Conservation (phyloP, 169 alveolate species). For the Cryptosporidium xiaoi region DNA sequence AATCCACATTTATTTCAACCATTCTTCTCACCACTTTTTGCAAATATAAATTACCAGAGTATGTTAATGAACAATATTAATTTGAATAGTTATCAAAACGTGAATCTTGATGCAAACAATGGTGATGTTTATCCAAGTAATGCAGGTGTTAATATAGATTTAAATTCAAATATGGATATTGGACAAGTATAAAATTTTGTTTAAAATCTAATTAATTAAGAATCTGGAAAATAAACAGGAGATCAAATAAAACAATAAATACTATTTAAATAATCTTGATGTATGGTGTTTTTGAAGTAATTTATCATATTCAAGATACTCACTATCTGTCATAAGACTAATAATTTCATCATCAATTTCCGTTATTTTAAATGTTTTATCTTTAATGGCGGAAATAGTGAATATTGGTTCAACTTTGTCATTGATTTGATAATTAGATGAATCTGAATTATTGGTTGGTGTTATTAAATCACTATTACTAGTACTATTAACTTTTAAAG, state of each 20-base stretch:
- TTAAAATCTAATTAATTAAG: background rate
- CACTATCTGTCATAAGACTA: constrained; percentile 60
- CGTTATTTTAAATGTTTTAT: constrained; percentile 30
- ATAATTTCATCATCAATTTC: constrained; percentile 63
- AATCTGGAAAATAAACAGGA: background rate
- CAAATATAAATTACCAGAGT: too few relatives aligned
- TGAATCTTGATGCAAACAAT: too few relatives aligned
- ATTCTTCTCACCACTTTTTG: too few relatives aligned
- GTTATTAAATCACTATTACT: background rate
- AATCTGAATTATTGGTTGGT: background rate
- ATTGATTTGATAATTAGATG: background rate
- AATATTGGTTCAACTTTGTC: constrained; percentile 44
- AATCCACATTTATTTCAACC: too few relatives aligned
- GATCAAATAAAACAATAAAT: background rate
- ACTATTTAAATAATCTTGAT: constrained; percentile 37
- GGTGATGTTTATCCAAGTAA: too few relatives aligned
- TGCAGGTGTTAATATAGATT: background rate
- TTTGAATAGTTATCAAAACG: too few relatives aligned
- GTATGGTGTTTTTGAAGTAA: constrained; percentile 60
- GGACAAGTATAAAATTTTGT: too few relatives aligned
- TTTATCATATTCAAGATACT: constrained; percentile 56
- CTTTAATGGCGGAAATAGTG: constrained; percentile 58
- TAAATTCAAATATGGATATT: background rate
- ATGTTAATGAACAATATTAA: too few relatives aligned
- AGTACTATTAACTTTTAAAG: background rate